phyloP scores from a whole-genome alignment of 1,139 yeast species.

The Zygosaccharomyces pseudobailii region DNA sequence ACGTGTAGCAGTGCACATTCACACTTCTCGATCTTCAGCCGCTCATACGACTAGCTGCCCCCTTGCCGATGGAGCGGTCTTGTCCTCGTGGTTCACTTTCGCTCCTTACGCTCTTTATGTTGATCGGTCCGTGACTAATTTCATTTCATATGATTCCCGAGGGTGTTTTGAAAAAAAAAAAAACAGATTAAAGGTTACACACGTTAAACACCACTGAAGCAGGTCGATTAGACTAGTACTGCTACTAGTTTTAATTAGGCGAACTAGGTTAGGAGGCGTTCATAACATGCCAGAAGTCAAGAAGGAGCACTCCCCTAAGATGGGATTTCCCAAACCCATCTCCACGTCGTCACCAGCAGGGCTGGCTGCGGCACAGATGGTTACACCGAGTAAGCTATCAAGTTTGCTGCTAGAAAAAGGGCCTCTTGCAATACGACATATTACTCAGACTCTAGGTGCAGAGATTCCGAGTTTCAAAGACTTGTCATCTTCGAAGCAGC shows the following conservation, averaged over 20 bases:
- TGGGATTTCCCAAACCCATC: constrained; percentile 27
- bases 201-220: neutral
- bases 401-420: constrained; percentile 66
- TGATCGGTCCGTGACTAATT: neutral
- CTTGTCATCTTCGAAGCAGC: constrained; percentile 78
- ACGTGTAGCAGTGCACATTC: neutral
- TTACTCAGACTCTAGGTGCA: constrained; percentile 68
- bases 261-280: neutral
- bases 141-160: neutral
- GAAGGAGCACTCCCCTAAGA: constrained; percentile 3
- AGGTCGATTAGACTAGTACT: neutral
- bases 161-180: neutral
- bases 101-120: neutral
- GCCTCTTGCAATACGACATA: constrained; percentile 85
- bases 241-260: neutral
- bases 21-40: neutral
- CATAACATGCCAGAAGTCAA: neutral
- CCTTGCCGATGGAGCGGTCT: neutral
- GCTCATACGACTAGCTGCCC: neutral
- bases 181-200: neutral
- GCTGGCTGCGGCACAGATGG: constrained; percentile 79
- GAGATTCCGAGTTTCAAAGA: constrained; percentile 79
- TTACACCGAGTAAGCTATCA: constrained; percentile 77
- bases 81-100: neutral
- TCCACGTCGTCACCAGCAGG: constrained; percentile 87